Evolutionary conservation across 2,329 filamentous ascomycete genomes (phyloP).

Genomic region (Passalora sequoiae): DNA sequence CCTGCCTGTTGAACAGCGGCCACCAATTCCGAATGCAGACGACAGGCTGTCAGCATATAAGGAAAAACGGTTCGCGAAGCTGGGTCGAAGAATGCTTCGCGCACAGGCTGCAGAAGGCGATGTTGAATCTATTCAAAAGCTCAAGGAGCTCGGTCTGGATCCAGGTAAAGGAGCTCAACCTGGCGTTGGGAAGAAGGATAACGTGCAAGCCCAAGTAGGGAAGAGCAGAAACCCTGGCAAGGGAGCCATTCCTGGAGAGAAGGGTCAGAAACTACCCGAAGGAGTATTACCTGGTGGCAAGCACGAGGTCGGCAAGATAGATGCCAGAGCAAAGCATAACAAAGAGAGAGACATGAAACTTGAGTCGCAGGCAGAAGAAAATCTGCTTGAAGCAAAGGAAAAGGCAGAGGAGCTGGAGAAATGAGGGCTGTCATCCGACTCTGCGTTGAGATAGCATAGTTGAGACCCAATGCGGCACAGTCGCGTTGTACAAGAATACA

Average conservation of each 20-base stretch:
- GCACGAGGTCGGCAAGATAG: constrained; percentile 29
- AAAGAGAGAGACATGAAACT: constrained; percentile 26
- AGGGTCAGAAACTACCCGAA: constrained; percentile 32
- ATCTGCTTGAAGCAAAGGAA: constrained; percentile 26
- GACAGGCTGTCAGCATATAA: constrained; percentile 56
- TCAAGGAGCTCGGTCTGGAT: constrained; percentile 28
- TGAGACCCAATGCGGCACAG: neutral
- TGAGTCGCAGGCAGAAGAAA: constrained; percentile 26
- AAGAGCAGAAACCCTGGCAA: constrained; percentile 19
- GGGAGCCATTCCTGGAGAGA: constrained; percentile 26
- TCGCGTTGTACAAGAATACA: constrained; percentile 8
- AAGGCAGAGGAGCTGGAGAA: constrained; percentile 22
- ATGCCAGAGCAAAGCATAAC: constrained; percentile 27
- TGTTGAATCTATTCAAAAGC: constrained; percentile 25
- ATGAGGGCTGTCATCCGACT: constrained; percentile 19
- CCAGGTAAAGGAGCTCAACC: constrained; percentile 26
- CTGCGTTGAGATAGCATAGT: constrained; percentile 11
- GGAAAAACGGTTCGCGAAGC: constrained; percentile 53
- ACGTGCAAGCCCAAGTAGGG: constrained; percentile 21
- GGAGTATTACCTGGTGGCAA: constrained; percentile 32
- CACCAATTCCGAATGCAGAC: constrained; percentile 59
- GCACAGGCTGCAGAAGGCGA: constrained; percentile 29
- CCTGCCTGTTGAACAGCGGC: constrained; percentile 57
- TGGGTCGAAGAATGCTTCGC: constrained; percentile 37
- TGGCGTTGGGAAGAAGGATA: constrained; percentile 27